Conservation (phyloP, 2,329 filamentous ascomycete genomes). For the Chrysosphaeria jannelii region DNA sequence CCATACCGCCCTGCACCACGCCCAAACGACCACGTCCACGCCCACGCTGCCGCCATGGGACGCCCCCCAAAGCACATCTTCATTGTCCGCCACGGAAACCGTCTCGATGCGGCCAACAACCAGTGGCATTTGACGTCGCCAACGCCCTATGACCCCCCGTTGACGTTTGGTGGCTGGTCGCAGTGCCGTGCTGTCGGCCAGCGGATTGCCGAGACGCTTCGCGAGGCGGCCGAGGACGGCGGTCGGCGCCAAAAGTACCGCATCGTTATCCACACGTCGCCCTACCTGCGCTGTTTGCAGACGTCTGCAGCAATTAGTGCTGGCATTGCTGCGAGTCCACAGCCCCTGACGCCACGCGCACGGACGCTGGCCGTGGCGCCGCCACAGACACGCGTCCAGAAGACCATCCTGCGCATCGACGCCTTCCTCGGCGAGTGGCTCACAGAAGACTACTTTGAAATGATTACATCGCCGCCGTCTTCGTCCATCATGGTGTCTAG, state of each 20-base stretch:
- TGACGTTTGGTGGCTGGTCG: constrained; percentile 82
- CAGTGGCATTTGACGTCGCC: constrained; percentile 84
- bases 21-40: no score
- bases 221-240: constrained; percentile 12
- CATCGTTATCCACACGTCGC: constrained; percentile 74
- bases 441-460: constrained; percentile 72
- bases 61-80: constrained; percentile 19
- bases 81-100: constrained; percentile 50
- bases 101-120: constrained; percentile 81
- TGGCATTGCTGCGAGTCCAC: constrained; percentile 38
- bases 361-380: no score
- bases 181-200: constrained; percentile 59
- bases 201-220: constrained; percentile 47
- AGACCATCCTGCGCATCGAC: constrained; percentile 48
- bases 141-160: constrained; percentile 78
- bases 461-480: constrained; percentile 65
- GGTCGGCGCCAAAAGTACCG: constrained; percentile 32
- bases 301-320: constrained; percentile 70
- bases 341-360: constrained; percentile 6
- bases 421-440: constrained; percentile 91
- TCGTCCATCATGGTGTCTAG: constrained; percentile 66
- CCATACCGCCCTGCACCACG: no score
- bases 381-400: constrained; percentile 12
- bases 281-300: constrained; percentile 76
- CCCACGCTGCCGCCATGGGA: constrained; percentile 13